Conservation (phyloP, 169 alveolate genomes). For the Plasmodium falciparum region DNA sequence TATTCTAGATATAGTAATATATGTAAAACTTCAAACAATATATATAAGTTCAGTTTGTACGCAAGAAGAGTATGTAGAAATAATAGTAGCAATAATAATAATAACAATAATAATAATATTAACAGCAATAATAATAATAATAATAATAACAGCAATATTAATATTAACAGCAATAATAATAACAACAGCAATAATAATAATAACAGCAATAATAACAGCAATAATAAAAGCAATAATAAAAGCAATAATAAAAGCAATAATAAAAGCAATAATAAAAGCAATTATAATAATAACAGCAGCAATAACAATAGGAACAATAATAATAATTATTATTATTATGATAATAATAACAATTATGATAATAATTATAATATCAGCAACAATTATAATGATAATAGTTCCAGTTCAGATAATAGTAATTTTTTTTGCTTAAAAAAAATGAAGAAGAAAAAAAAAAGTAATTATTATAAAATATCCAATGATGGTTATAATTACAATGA, state of each 20-base stretch:
- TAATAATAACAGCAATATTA: not conserved
- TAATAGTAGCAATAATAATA: slow-evolving; percentile 12
- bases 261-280: no score
- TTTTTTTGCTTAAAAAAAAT: slow-evolving; percentile 57
- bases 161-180: not conserved
- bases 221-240: not conserved
- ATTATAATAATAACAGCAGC: no score
- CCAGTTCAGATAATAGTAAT: slow-evolving; percentile 45
- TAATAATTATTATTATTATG: no score
- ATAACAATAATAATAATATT: not conserved
- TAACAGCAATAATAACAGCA: not conserved
- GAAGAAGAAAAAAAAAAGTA: slow-evolving; percentile 32
- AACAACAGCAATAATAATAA: not conserved
- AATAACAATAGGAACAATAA: no score
- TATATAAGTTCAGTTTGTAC: slow-evolving; percentile 53
- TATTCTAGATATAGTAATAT: slow-evolving; percentile 54
- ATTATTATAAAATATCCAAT: slow-evolving; percentile 46
- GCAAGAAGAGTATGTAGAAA: slow-evolving; percentile 39
- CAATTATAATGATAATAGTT: slow-evolving; percentile 28
- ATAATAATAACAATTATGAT: no score
- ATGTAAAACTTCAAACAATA: slow-evolving; percentile 40
- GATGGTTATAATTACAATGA: slow-evolving; percentile 60
- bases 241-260: no score
- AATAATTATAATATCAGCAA: slow-evolving; percentile 26
- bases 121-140: not conserved